A percentile compares a stretch with the other conserved stretches of the same genome.
phyloP scores from a whole-genome alignment of 2,329 filamentous ascomycete species.

The Xenoacremonium recifei region DNA sequence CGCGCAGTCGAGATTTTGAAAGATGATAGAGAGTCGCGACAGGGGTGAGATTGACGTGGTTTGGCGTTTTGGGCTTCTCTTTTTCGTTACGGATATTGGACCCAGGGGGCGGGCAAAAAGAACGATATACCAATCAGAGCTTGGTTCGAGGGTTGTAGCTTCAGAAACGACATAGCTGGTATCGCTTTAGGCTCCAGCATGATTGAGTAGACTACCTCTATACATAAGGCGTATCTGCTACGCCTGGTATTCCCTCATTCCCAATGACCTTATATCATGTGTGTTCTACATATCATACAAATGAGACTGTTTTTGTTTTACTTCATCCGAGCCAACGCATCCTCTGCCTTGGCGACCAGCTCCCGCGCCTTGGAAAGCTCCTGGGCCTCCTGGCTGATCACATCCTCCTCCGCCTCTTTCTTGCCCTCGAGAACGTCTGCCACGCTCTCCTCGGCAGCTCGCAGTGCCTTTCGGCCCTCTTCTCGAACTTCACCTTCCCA shows the following conservation, averaged over 20 bases:
- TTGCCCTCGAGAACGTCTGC: conserved; percentile 42
- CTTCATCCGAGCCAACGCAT: conserved; percentile 47
- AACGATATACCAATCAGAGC: conserved; percentile 28
- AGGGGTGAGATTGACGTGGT: conserved; percentile 9
- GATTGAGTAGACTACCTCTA: conserved; percentile 31
- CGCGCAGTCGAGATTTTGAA: no score
- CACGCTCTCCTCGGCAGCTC: conserved; percentile 54
- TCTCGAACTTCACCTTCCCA: conserved; percentile 69
- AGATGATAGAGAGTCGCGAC: no score
- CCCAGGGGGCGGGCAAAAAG: conserved; percentile 12
- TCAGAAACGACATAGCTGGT: conserved; percentile 14
- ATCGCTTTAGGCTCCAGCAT: conserved; percentile 18
- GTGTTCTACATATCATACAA: conserved; percentile 21
- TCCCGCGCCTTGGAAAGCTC: conserved; percentile 41
- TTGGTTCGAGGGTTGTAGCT: conserved; percentile 15
- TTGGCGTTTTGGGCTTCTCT: conserved; percentile 28
- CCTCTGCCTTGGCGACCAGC: conserved; percentile 48
- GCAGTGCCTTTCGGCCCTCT: conserved; percentile 62
- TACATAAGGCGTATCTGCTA: conserved; percentile 23
- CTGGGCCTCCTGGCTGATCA: conserved; percentile 23
- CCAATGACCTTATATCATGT: conserved; percentile 11
- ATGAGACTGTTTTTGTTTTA: conserved; percentile 26
- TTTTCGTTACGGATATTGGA: conserved; percentile 15
- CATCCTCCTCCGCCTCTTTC: conserved; percentile 22
- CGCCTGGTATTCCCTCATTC: conserved; percentile 28